Evolutionary conservation across 257 asterid species (phyloP).

Genomic region (Petrea volubilis): DNA sequence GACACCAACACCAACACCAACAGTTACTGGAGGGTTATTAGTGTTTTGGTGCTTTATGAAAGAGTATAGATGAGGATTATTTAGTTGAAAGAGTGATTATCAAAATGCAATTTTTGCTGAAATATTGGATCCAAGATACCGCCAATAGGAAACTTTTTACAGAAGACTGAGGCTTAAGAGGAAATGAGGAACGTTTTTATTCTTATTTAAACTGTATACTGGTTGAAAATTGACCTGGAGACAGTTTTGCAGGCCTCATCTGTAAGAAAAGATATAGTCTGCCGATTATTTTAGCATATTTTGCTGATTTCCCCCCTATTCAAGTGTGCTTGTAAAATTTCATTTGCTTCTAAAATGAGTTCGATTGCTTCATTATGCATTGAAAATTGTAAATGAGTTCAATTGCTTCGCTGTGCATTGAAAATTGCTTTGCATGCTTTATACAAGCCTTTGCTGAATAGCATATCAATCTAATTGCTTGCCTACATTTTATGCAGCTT

Average conservation of each 20-base stretch:
- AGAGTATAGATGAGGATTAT: background rate
- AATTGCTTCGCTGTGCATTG: conserved; percentile 10
- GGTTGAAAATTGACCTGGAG: background rate
- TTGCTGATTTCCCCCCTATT: background rate
- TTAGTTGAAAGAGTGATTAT: background rate
- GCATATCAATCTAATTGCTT: conserved; percentile 23
- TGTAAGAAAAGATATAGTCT: background rate
- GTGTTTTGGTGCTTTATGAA: too few relatives aligned
- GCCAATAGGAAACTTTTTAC: background rate
- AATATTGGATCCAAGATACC: background rate
- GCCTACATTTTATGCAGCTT: conserved; percentile 57
- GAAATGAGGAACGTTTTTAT: background rate
- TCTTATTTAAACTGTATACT: background rate
- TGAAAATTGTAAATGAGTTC: conserved; percentile 3
- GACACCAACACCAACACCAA: too few relatives aligned
- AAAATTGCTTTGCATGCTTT: background rate
- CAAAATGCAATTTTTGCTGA: conserved; percentile 1
- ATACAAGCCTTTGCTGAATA: background rate
- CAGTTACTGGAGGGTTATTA: too few relatives aligned
- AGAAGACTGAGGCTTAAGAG: background rate
- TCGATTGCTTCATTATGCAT: conserved; percentile 12
- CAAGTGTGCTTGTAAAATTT: background rate
- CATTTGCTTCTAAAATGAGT: conserved; percentile 1
- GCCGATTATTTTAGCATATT: background rate
- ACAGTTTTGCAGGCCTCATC: background rate